Evolutionary conservation across 352 stramenopile genomes (phyloP).

Genomic region (Pythium guiyangense): DNA sequence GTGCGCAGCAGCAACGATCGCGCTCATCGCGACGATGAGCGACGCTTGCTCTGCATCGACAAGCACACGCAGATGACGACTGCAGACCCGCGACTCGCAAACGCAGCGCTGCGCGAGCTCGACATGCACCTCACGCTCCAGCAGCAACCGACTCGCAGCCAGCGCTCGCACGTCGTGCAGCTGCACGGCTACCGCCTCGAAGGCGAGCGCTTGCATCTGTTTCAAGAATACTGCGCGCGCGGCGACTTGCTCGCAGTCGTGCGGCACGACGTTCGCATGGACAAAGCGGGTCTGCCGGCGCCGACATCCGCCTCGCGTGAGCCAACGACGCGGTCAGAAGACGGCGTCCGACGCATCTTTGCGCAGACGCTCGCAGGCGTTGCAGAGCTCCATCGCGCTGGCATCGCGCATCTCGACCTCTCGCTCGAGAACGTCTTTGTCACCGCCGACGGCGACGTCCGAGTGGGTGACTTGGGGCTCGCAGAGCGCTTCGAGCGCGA

Average conservation of each 20-base stretch:
- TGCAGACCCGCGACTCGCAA: conserved; percentile 14
- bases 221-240: conserved; percentile 60
- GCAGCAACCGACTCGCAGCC: conserved; percentile 1
- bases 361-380: conserved; percentile 83
- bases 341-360: conserved; percentile 36
- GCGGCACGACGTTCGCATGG: conserved; percentile 38
- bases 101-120: conserved; percentile 53
- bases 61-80: conserved; percentile 55
- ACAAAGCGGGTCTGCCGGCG: conserved; percentile 28
- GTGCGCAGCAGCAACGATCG: neutral
- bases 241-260: conserved; percentile 60
- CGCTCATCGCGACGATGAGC: conserved; percentile 10
- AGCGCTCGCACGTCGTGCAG: conserved; percentile 36
- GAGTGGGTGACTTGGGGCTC: conserved; percentile 90
- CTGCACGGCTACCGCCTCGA: conserved; percentile 43
- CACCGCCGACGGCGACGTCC: conserved; percentile 67
- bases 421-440: conserved; percentile 95
- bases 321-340: conserved; percentile 30
- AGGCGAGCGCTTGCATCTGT: conserved; percentile 47
- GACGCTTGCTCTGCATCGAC: conserved; percentile 33
- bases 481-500: conserved; percentile 36
- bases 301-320: conserved; percentile 14
- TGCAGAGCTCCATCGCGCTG: conserved; percentile 73
- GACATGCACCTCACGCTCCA: conserved; percentile 56
- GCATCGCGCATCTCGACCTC: conserved; percentile 91